Evolutionary conservation across 352 stramenopile species (phyloP).

Genomic region (Globisporangium parvum): DNA sequence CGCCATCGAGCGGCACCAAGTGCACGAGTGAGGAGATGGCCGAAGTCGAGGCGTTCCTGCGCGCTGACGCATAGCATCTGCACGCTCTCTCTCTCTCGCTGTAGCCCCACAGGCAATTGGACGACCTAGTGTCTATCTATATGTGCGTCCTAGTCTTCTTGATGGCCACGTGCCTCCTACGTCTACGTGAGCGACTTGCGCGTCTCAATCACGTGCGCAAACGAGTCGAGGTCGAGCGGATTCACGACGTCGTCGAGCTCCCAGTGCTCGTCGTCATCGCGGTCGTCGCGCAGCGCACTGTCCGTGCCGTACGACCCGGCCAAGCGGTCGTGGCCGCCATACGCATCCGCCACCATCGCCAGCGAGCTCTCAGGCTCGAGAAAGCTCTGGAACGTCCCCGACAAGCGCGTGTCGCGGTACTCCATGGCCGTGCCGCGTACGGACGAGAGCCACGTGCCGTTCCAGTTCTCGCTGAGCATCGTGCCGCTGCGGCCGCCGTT

Average conservation of each 20-base stretch:
- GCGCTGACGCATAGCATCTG: slow-evolving; percentile 3
- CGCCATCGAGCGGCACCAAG: slow-evolving; percentile 7
- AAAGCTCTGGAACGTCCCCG: slow-evolving; percentile 26
- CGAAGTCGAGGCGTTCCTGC: slow-evolving; percentile 14
- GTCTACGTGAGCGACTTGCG: slow-evolving; percentile 20
- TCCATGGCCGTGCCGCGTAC: slow-evolving; percentile 22
- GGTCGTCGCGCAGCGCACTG: neutral
- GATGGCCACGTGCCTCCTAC: neutral
- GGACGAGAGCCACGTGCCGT: slow-evolving; percentile 28
- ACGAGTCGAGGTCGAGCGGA: slow-evolving; percentile 24
- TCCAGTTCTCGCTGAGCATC: slow-evolving; percentile 28
- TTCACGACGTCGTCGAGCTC: slow-evolving; percentile 16
- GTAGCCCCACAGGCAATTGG: neutral
- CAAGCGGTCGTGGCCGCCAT: slow-evolving; percentile 3
- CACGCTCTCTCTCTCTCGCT: neutral
- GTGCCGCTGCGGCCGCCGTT: slow-evolving; percentile 18
- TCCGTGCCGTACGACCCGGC: slow-evolving; percentile 7
- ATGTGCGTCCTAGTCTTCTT: neutral
- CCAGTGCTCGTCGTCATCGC: slow-evolving; percentile 12
- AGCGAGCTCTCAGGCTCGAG: slow-evolving; percentile 16
- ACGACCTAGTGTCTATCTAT: neutral
- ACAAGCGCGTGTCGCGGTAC: slow-evolving; percentile 23
- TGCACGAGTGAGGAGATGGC: slow-evolving; percentile 15
- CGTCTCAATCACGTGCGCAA: slow-evolving; percentile 24
- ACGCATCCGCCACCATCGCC: slow-evolving; percentile 11